These are phyloP conservation scores for Xylaria cubensis DNA, from an alignment of 495 filamentous ascomycete species.

Conservation along the genomic window DNA sequence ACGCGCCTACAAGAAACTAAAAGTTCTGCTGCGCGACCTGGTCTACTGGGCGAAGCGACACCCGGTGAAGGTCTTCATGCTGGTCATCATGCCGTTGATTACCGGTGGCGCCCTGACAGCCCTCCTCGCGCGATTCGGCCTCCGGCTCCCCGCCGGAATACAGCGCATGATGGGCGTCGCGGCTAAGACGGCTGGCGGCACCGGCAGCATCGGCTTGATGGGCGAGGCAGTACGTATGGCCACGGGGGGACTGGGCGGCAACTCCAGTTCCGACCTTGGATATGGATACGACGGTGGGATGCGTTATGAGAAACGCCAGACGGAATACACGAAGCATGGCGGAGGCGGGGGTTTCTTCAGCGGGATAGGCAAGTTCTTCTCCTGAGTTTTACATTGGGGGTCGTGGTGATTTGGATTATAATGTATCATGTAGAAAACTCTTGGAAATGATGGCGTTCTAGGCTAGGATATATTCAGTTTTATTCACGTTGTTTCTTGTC, in stretches of 20 bases:
- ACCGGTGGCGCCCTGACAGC: slow-evolving; percentile 79
- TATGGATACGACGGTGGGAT: slow-evolving; percentile 36
- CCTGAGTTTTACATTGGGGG: slow-evolving; percentile 24
- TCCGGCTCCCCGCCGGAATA: slow-evolving; percentile 69
- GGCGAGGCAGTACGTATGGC: slow-evolving; percentile 57
- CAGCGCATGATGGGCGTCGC: slow-evolving; percentile 62
- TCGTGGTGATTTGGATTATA: slow-evolving; percentile 27
- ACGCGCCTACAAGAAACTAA: slow-evolving; percentile 71
- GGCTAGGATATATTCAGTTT: slow-evolving; percentile 21
- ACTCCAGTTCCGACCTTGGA: slow-evolving; percentile 36
- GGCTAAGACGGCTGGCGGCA: slow-evolving; percentile 56
- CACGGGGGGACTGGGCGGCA: slow-evolving; percentile 34
- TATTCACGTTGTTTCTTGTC: slow-evolving; percentile 32
- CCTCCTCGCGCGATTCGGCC: slow-evolving; percentile 74
- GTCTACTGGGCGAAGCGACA: slow-evolving; percentile 76
- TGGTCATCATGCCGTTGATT: slow-evolving; percentile 83
- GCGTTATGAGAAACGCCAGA: slow-evolving; percentile 50
- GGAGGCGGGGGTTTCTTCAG: slow-evolving; percentile 35
- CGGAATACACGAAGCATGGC: slow-evolving; percentile 44
- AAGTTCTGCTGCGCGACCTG: slow-evolving; percentile 75
- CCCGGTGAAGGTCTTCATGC: slow-evolving; percentile 82
- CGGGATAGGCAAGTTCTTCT: slow-evolving; percentile 39
- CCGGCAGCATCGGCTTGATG: slow-evolving; percentile 59
- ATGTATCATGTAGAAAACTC: slow-evolving; percentile 28
- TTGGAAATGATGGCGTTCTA: slow-evolving; percentile 32